Evolutionary conservation across 176 grass and related monocot species (phyloP).

Genomic region (Musa troglodytarum): DNA sequence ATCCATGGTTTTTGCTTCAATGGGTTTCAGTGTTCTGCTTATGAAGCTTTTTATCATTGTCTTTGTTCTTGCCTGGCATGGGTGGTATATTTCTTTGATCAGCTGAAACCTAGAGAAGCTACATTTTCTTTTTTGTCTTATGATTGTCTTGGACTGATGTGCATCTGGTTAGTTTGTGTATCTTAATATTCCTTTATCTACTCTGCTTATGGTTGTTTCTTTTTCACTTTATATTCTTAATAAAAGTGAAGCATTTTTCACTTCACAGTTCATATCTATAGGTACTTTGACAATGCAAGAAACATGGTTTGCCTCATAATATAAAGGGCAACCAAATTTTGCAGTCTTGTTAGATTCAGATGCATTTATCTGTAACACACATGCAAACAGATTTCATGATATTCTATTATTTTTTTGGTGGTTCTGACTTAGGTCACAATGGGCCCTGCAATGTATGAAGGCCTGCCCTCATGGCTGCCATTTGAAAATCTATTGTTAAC

Average conservation of each 20-base stretch:
- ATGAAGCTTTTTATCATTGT: not conserved
- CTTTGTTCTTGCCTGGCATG: not conserved
- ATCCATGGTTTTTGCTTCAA: slow-evolving; percentile 3
- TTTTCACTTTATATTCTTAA: not conserved
- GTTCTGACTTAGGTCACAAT: too few relatives aligned
- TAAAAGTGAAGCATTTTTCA: not conserved
- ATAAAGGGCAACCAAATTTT: too few relatives aligned
- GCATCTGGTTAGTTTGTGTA: not conserved
- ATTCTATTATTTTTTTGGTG: too few relatives aligned
- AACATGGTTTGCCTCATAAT: too few relatives aligned
- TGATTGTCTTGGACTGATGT: too few relatives aligned
- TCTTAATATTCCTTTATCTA: not conserved
- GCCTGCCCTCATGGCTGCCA: too few relatives aligned
- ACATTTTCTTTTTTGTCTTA: not conserved
- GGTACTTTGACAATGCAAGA: not conserved
- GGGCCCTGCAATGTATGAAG: too few relatives aligned
- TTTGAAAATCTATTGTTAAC: too few relatives aligned
- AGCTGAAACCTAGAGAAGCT: not conserved
- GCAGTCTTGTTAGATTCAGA: not conserved
- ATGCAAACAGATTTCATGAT: too few relatives aligned
- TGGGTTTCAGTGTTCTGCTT: slow-evolving; percentile 5
- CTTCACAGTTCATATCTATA: not conserved
- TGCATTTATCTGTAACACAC: not conserved
- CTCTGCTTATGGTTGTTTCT: not conserved
- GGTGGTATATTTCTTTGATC: not conserved